phyloP scores from a whole-genome alignment of 2,329 filamentous ascomycete genomes.

The Celoporthe dispersa region DNA sequence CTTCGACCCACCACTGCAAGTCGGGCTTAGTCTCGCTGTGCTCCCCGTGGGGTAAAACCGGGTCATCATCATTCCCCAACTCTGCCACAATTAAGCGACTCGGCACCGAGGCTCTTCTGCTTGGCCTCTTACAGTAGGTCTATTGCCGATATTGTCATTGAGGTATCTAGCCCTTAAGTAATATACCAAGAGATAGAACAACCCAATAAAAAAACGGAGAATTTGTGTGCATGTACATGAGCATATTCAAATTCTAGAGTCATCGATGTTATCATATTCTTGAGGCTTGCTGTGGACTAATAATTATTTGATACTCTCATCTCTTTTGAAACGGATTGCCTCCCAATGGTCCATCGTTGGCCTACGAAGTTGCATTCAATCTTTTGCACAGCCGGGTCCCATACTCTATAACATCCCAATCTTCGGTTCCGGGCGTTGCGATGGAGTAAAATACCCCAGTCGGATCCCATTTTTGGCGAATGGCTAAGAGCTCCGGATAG shows the following conservation, averaged over 20 bases:
- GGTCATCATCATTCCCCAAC: not conserved
- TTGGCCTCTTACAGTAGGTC: not conserved
- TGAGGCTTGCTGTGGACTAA: not conserved
- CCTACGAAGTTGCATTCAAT: not conserved
- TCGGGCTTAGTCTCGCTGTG: not conserved
- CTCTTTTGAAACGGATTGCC: not conserved
- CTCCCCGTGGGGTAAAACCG: slow-evolving; percentile 9
- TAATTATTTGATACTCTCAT: not conserved
- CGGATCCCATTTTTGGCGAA: slow-evolving; percentile 37
- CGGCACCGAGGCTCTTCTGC: not conserved
- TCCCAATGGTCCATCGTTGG: not conserved
- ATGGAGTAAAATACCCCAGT: slow-evolving; percentile 32
- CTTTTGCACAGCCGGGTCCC: slow-evolving; percentile 35
- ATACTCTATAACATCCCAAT: slow-evolving; percentile 39
- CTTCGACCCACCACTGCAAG: not conserved
- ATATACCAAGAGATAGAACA: not conserved
- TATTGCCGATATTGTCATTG: not conserved
- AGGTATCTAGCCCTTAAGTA: not conserved
- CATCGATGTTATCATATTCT: too few species aligned
- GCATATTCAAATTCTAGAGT: not conserved
- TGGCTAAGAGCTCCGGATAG: slow-evolving; percentile 31
- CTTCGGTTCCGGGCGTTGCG: slow-evolving; percentile 35
- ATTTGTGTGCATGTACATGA: not conserved
- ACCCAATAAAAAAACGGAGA: not conserved
- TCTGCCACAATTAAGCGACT: not conserved